Percentiles rank a stretch among this genome's conserved stretches.
These are phyloP conservation scores for Aspergillus fumigatiaffinis DNA, from an alignment of 2,329 filamentous ascomycete species.

Conservation along the genomic window DNA sequence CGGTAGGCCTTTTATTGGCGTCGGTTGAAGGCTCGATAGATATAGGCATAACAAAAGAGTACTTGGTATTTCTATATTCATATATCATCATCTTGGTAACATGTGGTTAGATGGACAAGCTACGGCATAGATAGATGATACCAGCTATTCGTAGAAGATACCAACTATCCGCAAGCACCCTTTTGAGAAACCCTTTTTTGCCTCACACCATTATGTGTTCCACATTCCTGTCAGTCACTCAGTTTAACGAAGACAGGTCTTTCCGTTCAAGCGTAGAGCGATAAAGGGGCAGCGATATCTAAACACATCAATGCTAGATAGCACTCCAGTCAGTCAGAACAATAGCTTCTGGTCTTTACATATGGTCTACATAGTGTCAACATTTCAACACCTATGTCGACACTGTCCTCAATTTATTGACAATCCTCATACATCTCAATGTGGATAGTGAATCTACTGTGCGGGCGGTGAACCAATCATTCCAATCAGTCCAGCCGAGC, in stretches of 20 bases:
- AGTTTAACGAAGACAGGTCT: not conserved
- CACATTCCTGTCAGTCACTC: not conserved
- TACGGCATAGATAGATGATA: not conserved
- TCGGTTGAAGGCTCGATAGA: not conserved
- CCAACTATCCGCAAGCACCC: not conserved
- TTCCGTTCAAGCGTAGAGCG: not conserved
- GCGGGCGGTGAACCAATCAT: slow-evolving; percentile 21
- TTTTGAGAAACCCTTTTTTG: not conserved
- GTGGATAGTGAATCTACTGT: not conserved
- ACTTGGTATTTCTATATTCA: not conserved
- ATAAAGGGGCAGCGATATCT: not conserved
- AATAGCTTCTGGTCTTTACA: not conserved
- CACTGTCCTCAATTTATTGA: not conserved
- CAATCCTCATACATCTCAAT: not conserved
- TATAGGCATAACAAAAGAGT: not conserved
- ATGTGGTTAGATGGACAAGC: not conserved
- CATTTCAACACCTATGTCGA: not conserved
- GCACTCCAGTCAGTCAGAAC: not conserved
- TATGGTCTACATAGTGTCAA: not conserved
- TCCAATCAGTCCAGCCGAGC: slow-evolving; percentile 18
- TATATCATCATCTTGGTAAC: not conserved
- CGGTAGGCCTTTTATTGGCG: not conserved
- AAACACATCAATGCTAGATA: not conserved
- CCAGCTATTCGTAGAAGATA: not conserved
- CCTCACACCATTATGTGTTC: not conserved